Percentiles rank a stretch among this genome's conserved stretches.
phyloP scores from a whole-genome alignment of 2,329 filamentous ascomycete genomes.

The Fusarium incarnatum region DNA sequence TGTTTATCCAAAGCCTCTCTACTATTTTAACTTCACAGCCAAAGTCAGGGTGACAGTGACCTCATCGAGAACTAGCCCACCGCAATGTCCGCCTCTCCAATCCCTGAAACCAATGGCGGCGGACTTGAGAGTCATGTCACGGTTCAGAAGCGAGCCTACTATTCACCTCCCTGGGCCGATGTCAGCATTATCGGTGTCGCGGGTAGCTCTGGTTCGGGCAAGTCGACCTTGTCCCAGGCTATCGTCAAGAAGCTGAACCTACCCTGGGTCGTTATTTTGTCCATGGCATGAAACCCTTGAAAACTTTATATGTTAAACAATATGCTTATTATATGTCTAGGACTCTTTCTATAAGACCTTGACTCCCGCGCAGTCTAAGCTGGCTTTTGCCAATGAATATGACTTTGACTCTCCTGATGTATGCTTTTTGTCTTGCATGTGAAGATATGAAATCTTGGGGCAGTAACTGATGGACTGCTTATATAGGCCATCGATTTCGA shows the following conservation, averaged over 20 bases:
- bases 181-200: constrained; percentile 97
- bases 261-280: constrained; percentile 97
- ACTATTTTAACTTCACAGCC: not conserved
- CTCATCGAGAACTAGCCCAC: constrained; percentile 39
- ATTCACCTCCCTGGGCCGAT: constrained; percentile 95
- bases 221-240: constrained; percentile 92
- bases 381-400: constrained; percentile 90
- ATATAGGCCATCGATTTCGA: constrained; percentile 89
- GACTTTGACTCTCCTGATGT: constrained; percentile 93
- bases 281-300: constrained; percentile 74
- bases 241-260: constrained; percentile 91
- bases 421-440: constrained; percentile 36
- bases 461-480: constrained; percentile 8
- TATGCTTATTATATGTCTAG: constrained; percentile 59
- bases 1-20: not conserved
- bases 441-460: not conserved
- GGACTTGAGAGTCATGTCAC: constrained; percentile 58
- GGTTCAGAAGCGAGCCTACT: constrained; percentile 74
- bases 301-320: not conserved
- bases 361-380: constrained; percentile 78
- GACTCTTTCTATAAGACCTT: constrained; percentile 98
- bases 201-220: constrained; percentile 92
- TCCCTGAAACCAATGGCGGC: constrained; percentile 25
- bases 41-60: constrained; percentile 14
- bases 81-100: constrained; percentile 37